Base-by-base conservation (phyloP, 2,329 filamentous ascomycete genomes). In the Drechslerella dactyloides region DNA sequence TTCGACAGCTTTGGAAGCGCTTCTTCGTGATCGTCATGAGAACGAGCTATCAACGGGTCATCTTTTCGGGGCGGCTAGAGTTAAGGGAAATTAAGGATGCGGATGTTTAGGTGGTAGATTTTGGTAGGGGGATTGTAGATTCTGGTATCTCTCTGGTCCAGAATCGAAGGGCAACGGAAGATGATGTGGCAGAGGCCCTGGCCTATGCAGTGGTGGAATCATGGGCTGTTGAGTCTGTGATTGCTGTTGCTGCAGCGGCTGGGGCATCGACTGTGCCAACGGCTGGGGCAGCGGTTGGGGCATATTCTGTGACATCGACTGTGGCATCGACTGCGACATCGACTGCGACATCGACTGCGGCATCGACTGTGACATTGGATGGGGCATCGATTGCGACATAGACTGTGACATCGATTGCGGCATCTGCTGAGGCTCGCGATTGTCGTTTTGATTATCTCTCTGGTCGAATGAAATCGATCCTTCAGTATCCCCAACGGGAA, bases 401-500 rank as follows among this genome's bases (percentile, higher is more conserved):
- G 27, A 33, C 27, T 33, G 27, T 27, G 56, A 35, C 40, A 65
- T 72, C 30, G 55, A 51, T n/a, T 69, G 63, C 23, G 48, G 44
- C 59, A 70, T 61, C 21, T 42, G 42, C 40, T 69, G 69, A 55
- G 57, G 70, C 55, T 70, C 65, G 35, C 66, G 64, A 44, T 68
- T 69, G 62, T 68, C 56, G 54, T 69, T 63, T 72, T 68, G 73
- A 64, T 53, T 68, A 37, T 61, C 46, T 64, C 65, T 65, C 33
- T 73, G 61, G 58, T 69, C 57, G 64, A 73, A 73, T 62, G 69
- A 73, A 60, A 75, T 59, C 54, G 69, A 69, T 58, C 56, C 60
- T 48, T 68, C 72, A 51, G 50, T 69, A 72, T 68, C 68, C 65
- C 65, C 58, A 65, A 64, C 73, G n/a, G 73, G 64, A 72, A 74